phyloP scores from a whole-genome alignment of 2,329 filamentous ascomycete genomes.

The Fusarium sp. region DNA sequence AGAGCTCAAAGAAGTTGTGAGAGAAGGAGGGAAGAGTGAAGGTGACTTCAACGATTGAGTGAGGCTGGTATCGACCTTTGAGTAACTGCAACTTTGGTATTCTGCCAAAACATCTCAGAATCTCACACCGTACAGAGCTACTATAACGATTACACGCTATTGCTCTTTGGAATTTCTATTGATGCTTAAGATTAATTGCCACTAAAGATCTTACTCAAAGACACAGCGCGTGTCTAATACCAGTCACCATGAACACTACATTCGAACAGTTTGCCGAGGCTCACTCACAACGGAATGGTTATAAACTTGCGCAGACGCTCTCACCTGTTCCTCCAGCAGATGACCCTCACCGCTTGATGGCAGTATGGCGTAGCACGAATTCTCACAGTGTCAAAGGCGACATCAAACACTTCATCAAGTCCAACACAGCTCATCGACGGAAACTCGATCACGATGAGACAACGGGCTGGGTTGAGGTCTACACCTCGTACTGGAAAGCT shows the following conservation, averaged over 20 bases:
- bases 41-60: conserved; percentile 31
- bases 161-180: neutral
- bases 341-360: conserved; percentile 73
- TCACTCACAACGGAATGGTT: conserved; percentile 73
- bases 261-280: conserved; percentile 80
- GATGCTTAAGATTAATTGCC: neutral
- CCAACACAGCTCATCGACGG: conserved; percentile 64
- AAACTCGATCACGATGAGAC: conserved; percentile 74
- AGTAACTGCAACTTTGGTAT: conserved; percentile 11
- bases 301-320: conserved; percentile 78
- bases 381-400: conserved; percentile 73
- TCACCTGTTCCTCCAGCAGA: conserved; percentile 73
- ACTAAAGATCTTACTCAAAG: conserved; percentile 1
- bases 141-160: neutral
- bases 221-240: conserved; percentile 19
- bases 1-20: conserved; percentile 30
- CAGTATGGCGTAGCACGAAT: conserved; percentile 78
- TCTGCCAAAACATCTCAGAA: conserved; percentile 2
- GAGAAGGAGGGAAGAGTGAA: conserved; percentile 6
- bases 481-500: conserved; percentile 85
- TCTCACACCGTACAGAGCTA: neutral
- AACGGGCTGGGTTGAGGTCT: conserved; percentile 88
- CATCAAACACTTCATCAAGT: conserved; percentile 76
- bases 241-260: conserved; percentile 73
- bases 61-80: conserved; percentile 22